Evolutionary conservation across 352 stramenopile genomes (phyloP), one percentile per base, ranked within the genome.

Genomic region (Phytophthora palmivora): DNA sequence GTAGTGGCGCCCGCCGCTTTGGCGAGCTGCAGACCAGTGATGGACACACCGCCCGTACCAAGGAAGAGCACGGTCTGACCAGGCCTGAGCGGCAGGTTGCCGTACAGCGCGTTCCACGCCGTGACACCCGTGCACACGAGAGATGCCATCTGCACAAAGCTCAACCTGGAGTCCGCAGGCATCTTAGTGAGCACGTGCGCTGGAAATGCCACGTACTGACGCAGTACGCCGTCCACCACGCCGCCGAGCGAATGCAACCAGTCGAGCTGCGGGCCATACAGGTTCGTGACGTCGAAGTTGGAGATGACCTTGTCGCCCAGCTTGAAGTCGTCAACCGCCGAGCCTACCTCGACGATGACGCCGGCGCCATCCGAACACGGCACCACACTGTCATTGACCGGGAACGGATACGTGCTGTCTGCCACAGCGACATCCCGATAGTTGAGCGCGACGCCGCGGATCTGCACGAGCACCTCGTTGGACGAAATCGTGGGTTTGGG

Each of bases 11-110:
- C 63, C 16, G 63, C 63, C 5, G 58, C 64, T 30, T 69, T 63
- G 1, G 64, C 58, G 51, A 72, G 32, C 15, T 63, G 58, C 11
- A 65, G 38, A 28, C 51, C 64, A 12, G 36, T 68, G 47, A 72
- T 63, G 26, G 63, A 68, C 18, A 67, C 63, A 6, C 63, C 57
- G 6, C 48, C 63, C 0, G 63, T 58, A 47, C 51, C 51, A 14
- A 49, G 64, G 38, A 73, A 64, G 22, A 69, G 58, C 19, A 73
- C 58, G 26, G 42, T 66, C 47, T 70, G 64, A 26, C 30, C 64
- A 5, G 58, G 33, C 22, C 34, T 44, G 32, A 55, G 47, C 21
- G 33, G 30, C 18, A 55, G 2, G 19, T 55, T 55, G 19, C 47
- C 47, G 47, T 55, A 68, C 8, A 68, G 48, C 12, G 57, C 63